phyloP scores from a whole-genome alignment of 2,329 filamentous ascomycete species.

The Scortechinia acanthostroma region DNA sequence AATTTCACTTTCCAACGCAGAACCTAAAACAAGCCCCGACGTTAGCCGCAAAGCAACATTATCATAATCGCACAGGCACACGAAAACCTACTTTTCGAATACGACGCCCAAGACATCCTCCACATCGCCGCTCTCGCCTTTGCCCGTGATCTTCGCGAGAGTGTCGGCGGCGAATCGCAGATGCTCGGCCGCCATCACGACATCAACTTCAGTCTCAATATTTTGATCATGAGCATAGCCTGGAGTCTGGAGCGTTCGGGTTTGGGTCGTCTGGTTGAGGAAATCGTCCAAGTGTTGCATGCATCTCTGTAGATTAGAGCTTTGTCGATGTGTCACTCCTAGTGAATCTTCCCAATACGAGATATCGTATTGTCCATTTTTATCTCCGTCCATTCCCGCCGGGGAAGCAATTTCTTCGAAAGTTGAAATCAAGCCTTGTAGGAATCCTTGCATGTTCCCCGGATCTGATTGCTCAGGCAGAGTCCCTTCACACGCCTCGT shows the following conservation, averaged over 20 bases:
- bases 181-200: conserved; percentile 85
- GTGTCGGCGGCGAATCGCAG: conserved; percentile 73
- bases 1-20: conserved; percentile 9
- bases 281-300: conserved; percentile 68
- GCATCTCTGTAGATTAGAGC: conserved; percentile 72
- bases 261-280: conserved; percentile 40
- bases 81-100: conserved; percentile 79
- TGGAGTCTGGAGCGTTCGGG: neutral
- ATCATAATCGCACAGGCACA: neutral
- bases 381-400: conserved; percentile 56
- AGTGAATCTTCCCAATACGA: conserved; percentile 51
- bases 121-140: conserved; percentile 78
- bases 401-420: conserved; percentile 70
- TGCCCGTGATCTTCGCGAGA: conserved; percentile 81
- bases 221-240: conserved; percentile 14
- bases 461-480: conserved; percentile 29
- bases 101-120: conserved; percentile 94
- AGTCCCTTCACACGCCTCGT: conserved; percentile 3
- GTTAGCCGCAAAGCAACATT: conserved; percentile 5
- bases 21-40: conserved; percentile 6
- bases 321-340: conserved; percentile 84
- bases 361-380: neutral
- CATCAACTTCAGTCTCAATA: conserved; percentile 54
- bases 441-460: conserved; percentile 63
- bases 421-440: conserved; percentile 54